Conservation (phyloP, 73 alveolate genomes). For the Tetrahymena elliotti region DNA sequence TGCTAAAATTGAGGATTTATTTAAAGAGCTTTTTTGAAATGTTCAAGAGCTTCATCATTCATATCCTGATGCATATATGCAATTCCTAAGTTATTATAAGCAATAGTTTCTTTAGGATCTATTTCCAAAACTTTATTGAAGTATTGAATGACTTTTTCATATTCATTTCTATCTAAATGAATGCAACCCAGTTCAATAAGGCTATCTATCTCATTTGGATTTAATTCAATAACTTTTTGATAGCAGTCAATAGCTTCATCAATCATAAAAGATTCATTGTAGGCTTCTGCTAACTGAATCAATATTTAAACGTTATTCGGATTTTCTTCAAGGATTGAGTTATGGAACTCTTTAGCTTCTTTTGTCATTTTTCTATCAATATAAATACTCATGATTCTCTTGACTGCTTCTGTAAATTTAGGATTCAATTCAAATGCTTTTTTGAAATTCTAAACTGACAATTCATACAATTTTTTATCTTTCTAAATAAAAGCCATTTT, state of each 20-base stretch:
- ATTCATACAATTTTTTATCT: background rate
- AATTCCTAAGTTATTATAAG: background rate
- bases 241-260: background rate
- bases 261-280: background rate
- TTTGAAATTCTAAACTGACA: background rate
- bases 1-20: background rate
- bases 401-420: background rate
- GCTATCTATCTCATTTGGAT: background rate
- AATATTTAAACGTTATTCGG: background rate
- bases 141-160: background rate
- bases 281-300: background rate
- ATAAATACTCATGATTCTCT: background rate
- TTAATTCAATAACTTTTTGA: background rate
- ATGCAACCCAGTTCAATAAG: background rate
- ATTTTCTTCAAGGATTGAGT: background rate
- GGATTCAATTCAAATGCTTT: background rate
- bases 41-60: background rate
- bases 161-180: background rate
- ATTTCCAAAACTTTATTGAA: background rate
- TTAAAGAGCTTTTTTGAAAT: background rate
- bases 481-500: background rate
- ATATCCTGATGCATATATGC: background rate
- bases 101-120: background rate
- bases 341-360: background rate
- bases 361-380: background rate